phyloP scores from a whole-genome alignment of 257 asterid species.

The Mentha longifolia region DNA sequence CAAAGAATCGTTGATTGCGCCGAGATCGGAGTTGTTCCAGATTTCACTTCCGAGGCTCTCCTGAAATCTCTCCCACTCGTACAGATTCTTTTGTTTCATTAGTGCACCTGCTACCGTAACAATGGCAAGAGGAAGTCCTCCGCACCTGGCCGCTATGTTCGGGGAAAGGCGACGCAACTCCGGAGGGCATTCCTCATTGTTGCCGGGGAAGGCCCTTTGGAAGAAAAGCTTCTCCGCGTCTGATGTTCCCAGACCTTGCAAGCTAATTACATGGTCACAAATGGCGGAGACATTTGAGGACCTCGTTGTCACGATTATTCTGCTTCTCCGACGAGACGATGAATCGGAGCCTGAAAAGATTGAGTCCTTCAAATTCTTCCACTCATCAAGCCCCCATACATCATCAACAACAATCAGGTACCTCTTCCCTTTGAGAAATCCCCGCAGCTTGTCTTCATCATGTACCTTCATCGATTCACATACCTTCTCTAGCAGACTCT shows the following conservation, averaged over 20 bases:
- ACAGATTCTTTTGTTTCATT: conserved; percentile 23
- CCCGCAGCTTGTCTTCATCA: not conserved
- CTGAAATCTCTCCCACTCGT: conserved; percentile 17
- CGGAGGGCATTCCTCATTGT: conserved; percentile 39
- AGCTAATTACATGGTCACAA: not conserved
- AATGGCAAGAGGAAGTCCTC: conserved; percentile 51
- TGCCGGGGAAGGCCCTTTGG: conserved; percentile 46
- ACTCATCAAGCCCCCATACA: conserved; percentile 32
- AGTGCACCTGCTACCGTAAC: conserved; percentile 46
- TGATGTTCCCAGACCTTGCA: conserved; percentile 22
- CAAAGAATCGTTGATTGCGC: conserved; percentile 25
- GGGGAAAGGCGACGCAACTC: conserved; percentile 30
- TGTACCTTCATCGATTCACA: too few relatives aligned
- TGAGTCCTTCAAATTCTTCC: conserved; percentile 39
- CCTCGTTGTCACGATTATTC: conserved; percentile 55
- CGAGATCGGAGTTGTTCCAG: conserved; percentile 17
- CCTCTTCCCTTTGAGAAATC: conserved; percentile 30
- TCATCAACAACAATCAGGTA: conserved; percentile 57
- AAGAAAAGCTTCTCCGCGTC: conserved; percentile 56
- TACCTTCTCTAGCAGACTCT: too few relatives aligned
- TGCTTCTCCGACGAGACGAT: conserved; percentile 35
- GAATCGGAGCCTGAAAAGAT: conserved; percentile 36
- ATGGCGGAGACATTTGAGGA: not conserved
- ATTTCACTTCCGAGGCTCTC: conserved; percentile 35
- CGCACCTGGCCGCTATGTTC: conserved; percentile 37